phyloP scores from a whole-genome alignment of 2,329 filamentous ascomycete genomes.

The Aspergillus quadricinctus region DNA sequence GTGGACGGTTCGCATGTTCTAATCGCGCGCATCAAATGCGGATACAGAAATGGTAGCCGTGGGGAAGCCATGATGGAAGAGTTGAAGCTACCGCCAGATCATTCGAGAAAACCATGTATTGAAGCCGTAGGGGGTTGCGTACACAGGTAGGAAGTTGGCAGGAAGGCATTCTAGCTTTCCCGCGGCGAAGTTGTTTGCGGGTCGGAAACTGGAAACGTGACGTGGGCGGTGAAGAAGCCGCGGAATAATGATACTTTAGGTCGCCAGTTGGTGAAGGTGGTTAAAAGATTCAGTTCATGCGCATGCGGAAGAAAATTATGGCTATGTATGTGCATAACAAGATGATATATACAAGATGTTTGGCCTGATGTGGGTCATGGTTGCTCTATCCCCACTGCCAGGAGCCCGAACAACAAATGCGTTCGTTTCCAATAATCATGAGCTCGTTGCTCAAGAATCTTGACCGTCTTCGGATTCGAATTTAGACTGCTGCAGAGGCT shows the following conservation, averaged over 20 bases:
- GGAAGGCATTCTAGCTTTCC: conserved; percentile 14
- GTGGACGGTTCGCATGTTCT: conserved; percentile 46
- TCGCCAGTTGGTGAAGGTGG: background rate
- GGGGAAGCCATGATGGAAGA: conserved; percentile 53
- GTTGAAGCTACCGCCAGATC: conserved; percentile 7
- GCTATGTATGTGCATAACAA: background rate
- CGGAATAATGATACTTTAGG: background rate
- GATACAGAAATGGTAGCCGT: conserved; percentile 65
- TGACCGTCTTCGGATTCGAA: conserved; percentile 46
- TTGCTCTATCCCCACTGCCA: conserved; percentile 42
- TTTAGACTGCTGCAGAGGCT: conserved; percentile 46
- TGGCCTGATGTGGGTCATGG: background rate
- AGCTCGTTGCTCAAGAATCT: conserved; percentile 58
- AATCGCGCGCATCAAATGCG: conserved; percentile 58
- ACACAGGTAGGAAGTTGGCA: background rate
- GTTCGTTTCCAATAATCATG: conserved; percentile 81
- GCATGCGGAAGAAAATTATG: background rate
- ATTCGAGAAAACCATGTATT: conserved; percentile 5
- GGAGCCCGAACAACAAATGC: conserved; percentile 72
- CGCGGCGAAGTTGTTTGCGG: conserved; percentile 19
- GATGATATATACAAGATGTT: background rate
- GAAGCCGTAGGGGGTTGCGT: background rate
- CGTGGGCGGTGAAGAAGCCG: conserved; percentile 18
- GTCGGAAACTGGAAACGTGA: conserved; percentile 19
- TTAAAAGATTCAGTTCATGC: no score